phyloP scores from a whole-genome alignment of 2,329 filamentous ascomycete species.

The Paecilomyces formosus region DNA sequence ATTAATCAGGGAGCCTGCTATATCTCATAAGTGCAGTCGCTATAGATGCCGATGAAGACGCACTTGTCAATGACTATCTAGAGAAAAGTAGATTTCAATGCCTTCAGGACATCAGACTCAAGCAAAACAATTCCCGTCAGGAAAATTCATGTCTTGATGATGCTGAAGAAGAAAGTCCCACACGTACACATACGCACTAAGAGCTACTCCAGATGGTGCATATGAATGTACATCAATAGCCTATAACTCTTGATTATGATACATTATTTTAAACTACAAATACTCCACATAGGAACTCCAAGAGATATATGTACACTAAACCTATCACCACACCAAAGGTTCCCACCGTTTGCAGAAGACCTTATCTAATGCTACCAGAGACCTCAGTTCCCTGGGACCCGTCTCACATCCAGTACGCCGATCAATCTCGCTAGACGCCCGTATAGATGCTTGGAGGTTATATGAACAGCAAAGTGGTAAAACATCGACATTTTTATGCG shows the following conservation, averaged over 20 bases:
- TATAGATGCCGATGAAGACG: not conserved
- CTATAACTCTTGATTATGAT: not conserved
- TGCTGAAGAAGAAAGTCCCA: too few species aligned
- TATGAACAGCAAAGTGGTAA: conserved; percentile 1
- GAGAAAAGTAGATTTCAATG: not conserved
- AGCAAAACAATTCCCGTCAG: not conserved
- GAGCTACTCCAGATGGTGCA: too few species aligned
- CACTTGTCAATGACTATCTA: not conserved
- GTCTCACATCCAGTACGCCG: not conserved
- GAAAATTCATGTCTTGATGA: too few species aligned
- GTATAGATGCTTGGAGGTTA: conserved; percentile 1
- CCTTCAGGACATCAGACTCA: not conserved
- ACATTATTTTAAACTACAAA: not conserved
- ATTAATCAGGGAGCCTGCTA: not conserved
- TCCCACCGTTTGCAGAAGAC: not conserved
- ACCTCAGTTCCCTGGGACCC: not conserved
- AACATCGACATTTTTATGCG: not conserved
- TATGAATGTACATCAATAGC: too few species aligned
- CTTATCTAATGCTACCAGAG: not conserved
- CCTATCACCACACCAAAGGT: not conserved
- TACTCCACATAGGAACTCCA: not conserved
- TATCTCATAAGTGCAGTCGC: not conserved
- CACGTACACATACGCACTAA: too few species aligned
- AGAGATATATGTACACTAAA: not conserved
- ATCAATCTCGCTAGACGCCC: not conserved